Evolutionary conservation across 2,329 filamentous ascomycete species (phyloP).

Genomic region (Pseudocercospora pini-densiflorae): DNA sequence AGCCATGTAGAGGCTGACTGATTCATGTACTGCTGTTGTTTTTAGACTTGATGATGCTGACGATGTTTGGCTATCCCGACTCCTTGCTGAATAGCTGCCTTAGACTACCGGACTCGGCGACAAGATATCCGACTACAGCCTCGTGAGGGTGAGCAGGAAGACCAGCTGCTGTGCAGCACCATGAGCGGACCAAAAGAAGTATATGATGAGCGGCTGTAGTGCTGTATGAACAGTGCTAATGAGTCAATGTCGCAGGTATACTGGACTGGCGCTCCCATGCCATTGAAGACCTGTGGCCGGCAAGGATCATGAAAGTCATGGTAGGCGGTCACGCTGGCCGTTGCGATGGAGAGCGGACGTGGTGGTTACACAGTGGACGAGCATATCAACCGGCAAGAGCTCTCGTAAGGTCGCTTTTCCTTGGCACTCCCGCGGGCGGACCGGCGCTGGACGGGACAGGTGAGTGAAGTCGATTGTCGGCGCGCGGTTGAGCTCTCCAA

Average conservation of each 20-base stretch:
- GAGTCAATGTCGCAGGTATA: not conserved
- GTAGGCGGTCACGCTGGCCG: too few relatives aligned
- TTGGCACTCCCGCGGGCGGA: too few relatives aligned
- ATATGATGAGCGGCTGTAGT: not conserved
- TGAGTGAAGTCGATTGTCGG: not conserved
- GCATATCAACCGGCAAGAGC: not conserved
- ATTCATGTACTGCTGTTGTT: not conserved
- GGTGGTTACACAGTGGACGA: not conserved
- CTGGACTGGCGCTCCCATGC: not conserved
- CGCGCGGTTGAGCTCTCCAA: not conserved
- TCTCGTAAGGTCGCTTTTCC: too few relatives aligned
- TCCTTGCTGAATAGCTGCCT: not conserved
- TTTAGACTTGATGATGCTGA: not conserved
- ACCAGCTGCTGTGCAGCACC: not conserved
- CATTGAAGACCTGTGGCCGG: not conserved
- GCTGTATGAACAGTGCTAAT: not conserved
- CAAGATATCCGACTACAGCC: not conserved
- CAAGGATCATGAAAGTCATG: not conserved
- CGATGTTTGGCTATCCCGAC: not conserved
- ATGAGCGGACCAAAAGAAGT: not conserved
- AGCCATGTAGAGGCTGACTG: not conserved
- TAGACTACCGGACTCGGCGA: not conserved
- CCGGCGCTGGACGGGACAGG: not conserved
- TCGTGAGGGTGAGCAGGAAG: not conserved
- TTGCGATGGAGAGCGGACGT: not conserved